phyloP scores from a whole-genome alignment of 2,329 filamentous ascomycete genomes.

The Mycosphaerella sp. region DNA sequence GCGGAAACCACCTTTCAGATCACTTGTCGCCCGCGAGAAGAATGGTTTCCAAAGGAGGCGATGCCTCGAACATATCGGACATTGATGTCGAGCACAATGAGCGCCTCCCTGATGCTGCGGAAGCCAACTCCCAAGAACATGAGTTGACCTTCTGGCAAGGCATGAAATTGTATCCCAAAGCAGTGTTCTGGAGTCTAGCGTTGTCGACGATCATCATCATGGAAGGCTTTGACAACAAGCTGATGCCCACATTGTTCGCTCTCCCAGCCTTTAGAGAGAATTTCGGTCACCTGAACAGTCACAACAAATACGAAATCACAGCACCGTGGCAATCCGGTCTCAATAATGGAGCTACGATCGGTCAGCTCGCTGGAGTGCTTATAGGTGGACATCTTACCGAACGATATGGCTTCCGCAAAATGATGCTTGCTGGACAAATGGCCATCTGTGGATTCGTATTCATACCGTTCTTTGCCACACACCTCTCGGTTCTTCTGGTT shows the following conservation, averaged over 20 bases:
- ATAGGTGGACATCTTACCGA: slow-evolving; percentile 62
- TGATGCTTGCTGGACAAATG: slow-evolving; percentile 54
- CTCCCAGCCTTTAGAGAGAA: slow-evolving; percentile 28
- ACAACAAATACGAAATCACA: slow-evolving; percentile 43
- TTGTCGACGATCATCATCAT: slow-evolving; percentile 39
- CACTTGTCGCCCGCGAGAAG: no score
- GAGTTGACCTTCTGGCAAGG: not conserved
- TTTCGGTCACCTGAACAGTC: slow-evolving; percentile 35
- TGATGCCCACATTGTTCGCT: slow-evolving; percentile 35
- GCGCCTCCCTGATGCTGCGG: not conserved
- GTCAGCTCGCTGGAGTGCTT: slow-evolving; percentile 58
- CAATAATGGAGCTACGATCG: slow-evolving; percentile 47
- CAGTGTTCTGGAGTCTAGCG: slow-evolving; percentile 1
- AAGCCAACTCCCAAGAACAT: slow-evolving; percentile 1
- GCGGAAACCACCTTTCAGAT: no score
- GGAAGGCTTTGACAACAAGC: slow-evolving; percentile 50
- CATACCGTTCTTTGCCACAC: slow-evolving; percentile 37
- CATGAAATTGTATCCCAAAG: slow-evolving; percentile 4
- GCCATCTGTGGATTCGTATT: slow-evolving; percentile 46
- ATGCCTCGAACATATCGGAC: no score
- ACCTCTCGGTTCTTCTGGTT: slow-evolving; percentile 24
- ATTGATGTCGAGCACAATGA: no score
- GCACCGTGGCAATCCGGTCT: slow-evolving; percentile 54
- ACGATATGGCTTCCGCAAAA: slow-evolving; percentile 37
- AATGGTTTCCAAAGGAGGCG: no score